Conservation (phyloP, 257 asterid species). For the Salvia hispanica region DNA sequence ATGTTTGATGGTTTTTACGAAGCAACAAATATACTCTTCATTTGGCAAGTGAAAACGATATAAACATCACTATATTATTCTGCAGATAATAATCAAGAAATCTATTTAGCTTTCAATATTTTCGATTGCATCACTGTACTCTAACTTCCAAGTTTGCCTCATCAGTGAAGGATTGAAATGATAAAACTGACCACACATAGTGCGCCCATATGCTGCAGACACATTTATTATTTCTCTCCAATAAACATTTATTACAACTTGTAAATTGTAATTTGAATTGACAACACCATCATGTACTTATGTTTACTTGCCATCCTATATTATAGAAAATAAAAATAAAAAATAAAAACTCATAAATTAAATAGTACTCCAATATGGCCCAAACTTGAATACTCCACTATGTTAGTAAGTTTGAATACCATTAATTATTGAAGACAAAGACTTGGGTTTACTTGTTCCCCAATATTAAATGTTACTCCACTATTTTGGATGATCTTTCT, state of each 20-base stretch:
- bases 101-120: background rate
- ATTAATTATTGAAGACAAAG: slow-evolving; percentile 19
- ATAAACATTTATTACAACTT: background rate
- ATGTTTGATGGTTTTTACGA: slow-evolving; percentile 19
- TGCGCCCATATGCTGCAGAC: background rate
- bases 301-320: background rate
- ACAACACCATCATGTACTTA: background rate
- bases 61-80: background rate
- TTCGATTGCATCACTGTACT: background rate
- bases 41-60: slow-evolving; percentile 7
- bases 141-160: background rate
- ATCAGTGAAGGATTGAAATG: background rate
- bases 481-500: slow-evolving; percentile 7
- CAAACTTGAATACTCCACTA: no score
- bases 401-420: background rate
- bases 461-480: slow-evolving; percentile 1
- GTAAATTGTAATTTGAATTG: background rate
- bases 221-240: background rate
- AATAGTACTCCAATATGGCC: no score
- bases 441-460: slow-evolving; percentile 35
- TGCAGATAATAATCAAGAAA: background rate
- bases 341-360: background rate
- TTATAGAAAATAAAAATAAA: no score
- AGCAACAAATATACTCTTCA: background rate
- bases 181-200: slow-evolving; percentile 1